Evolutionary conservation across 352 stramenopile species (phyloP).

Genomic region (Peronospora destructor): DNA sequence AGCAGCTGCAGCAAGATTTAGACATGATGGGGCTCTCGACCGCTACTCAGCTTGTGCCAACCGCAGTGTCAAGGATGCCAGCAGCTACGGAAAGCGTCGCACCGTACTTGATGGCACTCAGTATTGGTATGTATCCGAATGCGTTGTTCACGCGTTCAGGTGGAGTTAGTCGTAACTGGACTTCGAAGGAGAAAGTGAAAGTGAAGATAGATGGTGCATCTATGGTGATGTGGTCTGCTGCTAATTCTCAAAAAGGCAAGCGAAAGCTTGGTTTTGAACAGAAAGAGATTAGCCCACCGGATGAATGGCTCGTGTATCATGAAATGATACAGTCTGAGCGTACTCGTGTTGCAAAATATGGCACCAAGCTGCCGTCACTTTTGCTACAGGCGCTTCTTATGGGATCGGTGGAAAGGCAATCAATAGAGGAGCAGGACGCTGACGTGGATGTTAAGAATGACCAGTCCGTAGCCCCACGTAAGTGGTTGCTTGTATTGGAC

Average conservation of each 20-base stretch:
- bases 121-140: constrained; percentile 71
- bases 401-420: constrained; percentile 36
- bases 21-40: constrained; percentile 41
- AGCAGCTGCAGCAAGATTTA: constrained; percentile 57
- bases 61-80: constrained; percentile 3
- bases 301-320: constrained; percentile 76
- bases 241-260: constrained; percentile 22
- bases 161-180: constrained; percentile 52
- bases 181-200: constrained; percentile 77
- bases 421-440: constrained; percentile 25
- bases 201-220: constrained; percentile 58
- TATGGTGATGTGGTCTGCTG: constrained; percentile 36
- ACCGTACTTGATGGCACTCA: constrained; percentile 60
- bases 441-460: constrained; percentile 8
- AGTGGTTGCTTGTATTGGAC: constrained; percentile 59
- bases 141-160: constrained; percentile 41
- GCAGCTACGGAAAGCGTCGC: constrained; percentile 31
- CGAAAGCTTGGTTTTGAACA: constrained; percentile 18
- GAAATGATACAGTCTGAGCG: constrained; percentile 82
- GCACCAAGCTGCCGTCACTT: constrained; percentile 53
- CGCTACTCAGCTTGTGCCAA: constrained; percentile 37
- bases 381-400: constrained; percentile 60
- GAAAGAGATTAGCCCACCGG: constrained; percentile 20
- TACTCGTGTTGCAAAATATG: constrained; percentile 60
- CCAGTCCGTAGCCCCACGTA: constrained; percentile 5